Evolutionary conservation across 176 grass and related monocot genomes (phyloP).

Genomic region (Bromus sterilis): DNA sequence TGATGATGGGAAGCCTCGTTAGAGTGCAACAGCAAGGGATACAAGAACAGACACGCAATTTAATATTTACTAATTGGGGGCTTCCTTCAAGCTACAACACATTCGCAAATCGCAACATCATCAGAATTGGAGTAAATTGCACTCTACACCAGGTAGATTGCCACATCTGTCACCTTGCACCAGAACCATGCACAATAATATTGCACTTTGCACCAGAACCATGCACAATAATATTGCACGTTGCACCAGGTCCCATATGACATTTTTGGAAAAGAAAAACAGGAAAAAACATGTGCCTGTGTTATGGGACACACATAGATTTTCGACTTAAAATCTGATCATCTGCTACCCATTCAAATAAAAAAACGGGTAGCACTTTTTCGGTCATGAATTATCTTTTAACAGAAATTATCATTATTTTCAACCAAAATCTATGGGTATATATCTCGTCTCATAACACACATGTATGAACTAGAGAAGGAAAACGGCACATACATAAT

Average conservation of each 20-base stretch:
- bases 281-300: neutral
- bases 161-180: neutral
- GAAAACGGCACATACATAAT: neutral
- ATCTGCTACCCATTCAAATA: neutral
- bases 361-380: neutral
- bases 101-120: neutral
- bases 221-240: neutral
- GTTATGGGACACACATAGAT: neutral
- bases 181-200: neutral
- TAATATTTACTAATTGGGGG: neutral
- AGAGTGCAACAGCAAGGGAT: neutral
- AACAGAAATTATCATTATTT: neutral
- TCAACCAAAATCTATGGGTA: neutral
- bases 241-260: neutral
- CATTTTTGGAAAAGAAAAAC: neutral
- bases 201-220: neutral
- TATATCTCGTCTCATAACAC: neutral
- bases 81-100: neutral
- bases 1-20: neutral
- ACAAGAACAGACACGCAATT: neutral
- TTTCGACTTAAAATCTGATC: neutral
- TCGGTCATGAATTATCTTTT: neutral
- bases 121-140: neutral
- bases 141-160: neutral
- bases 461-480: neutral